Evolutionary conservation across 192 early-diverging fungal species (phyloP).

Genomic region (Linnemannia exigua): DNA sequence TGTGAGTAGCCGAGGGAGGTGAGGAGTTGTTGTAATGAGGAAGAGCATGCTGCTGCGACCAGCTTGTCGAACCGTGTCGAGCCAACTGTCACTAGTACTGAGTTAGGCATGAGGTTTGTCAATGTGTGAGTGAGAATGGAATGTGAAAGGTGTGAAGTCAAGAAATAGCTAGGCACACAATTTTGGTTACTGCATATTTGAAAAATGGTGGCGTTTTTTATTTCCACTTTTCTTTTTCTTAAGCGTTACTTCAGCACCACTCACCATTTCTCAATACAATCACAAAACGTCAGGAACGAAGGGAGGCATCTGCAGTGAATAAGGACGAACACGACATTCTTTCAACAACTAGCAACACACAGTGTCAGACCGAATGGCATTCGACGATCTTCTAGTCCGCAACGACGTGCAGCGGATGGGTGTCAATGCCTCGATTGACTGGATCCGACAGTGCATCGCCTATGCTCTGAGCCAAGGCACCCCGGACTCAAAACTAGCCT

Average conservation of each 20-base stretch:
- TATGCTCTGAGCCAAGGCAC: conserved; percentile 8
- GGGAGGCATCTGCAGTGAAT: neutral
- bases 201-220: conserved; percentile 12
- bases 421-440: conserved; percentile 51
- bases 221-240: neutral
- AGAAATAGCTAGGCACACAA: neutral
- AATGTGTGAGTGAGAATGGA: neutral
- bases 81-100: conserved; percentile 91
- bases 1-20: conserved; percentile 62
- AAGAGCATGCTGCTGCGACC: conserved; percentile 61
- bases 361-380: conserved; percentile 5
- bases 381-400: conserved; percentile 49
- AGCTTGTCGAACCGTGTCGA: conserved; percentile 91
- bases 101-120: neutral
- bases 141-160: neutral
- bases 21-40: conserved; percentile 65
- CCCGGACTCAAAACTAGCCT: conserved; percentile 9
- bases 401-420: conserved; percentile 33
- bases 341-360: neutral
- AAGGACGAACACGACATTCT: neutral
- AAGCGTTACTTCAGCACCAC: neutral
- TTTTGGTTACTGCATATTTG: conserved; percentile 21
- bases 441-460: conserved; percentile 50
- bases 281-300: neutral
- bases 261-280: neutral